Evolutionary conservation across 2,329 filamentous ascomycete species (phyloP), one percentile per base, ranked within the genome.

Genomic region (Xylariaceae sp.): DNA sequence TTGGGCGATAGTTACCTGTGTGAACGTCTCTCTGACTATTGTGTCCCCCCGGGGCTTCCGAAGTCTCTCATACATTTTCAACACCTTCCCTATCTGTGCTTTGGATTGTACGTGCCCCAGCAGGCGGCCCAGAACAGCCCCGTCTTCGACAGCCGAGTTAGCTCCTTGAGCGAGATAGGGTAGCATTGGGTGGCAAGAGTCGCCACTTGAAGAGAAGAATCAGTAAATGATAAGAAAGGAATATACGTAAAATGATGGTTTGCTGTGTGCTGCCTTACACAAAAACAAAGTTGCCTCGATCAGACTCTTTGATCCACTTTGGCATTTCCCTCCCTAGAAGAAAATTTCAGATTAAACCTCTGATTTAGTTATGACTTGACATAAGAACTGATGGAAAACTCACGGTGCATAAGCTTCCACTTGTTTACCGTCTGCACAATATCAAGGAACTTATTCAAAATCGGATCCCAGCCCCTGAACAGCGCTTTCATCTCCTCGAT

Each of bases 81-180:
- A 66, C 0, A 74, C 77, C n/a, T 75, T 71, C 0, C 76, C 75
- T 1, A 86, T 55, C 23, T 81, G 75, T 0, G 78, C 73, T 45
- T 75, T 78, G 0, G 69, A 70, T 32, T 74, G 71, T 9, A 87
- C 73, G 2, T 79, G 74, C 0, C 80, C 79, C 0, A 90, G 72
- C 1, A 89, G 65, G 0, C 78, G 74, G 0, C 87, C 87, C 0
- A 90, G 71, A 0, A 88, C 85, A 0, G 86, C 85, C 0, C 86
- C 87, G 50, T 90, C 88, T 66, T 90, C 87, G 1, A 90, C 75
- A 0, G 83, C 82, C 0, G 81, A 86, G 65, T 89, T 89, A 14
- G 87, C 87, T 0, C 88, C 87, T 69, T 86, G 88, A 0, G 83
- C 87, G 23, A 85, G 75, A 60, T 84, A 83, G 2, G 84, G 84